Percentiles rank a stretch among this genome's conserved stretches.
Evolutionary conservation across 192 early-diverging fungal genomes (phyloP).

Genomic region (Obelidium mucronatum): DNA sequence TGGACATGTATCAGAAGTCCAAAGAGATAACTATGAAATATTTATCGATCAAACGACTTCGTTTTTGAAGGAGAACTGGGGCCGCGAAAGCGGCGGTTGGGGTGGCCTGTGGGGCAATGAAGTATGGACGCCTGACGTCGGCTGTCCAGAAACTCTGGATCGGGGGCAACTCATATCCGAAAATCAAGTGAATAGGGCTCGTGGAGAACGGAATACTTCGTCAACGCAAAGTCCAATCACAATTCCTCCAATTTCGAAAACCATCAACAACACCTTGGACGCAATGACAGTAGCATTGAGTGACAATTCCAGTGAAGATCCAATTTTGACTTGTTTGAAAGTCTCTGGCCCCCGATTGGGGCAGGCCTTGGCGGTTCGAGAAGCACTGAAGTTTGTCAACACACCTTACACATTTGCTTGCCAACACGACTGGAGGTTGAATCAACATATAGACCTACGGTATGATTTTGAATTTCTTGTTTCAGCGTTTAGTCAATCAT

Average conservation of each 20-base stretch:
- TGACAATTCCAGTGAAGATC: background rate
- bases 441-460: background rate
- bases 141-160: background rate
- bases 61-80: background rate
- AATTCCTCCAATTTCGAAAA: background rate
- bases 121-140: background rate
- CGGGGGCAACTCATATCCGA: background rate
- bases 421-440: constrained; percentile 51
- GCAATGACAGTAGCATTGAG: background rate
- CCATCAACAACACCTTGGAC: background rate
- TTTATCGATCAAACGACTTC: background rate
- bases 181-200: background rate
- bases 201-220: background rate
- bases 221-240: background rate
- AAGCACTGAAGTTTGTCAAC: constrained; percentile 37
- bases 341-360: constrained; percentile 23
- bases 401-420: constrained; percentile 39
- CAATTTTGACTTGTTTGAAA: background rate
- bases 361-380: constrained; percentile 44
- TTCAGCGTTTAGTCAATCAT: constrained; percentile 24
- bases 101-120: background rate
- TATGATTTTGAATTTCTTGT: background rate
- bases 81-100: background rate
- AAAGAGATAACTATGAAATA: background rate
- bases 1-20: background rate